Percentiles rank a stretch among this genome's conserved stretches.
Conservation (phyloP, 352 stramenopile genomes). For the Sclerospora graminicola region DNA sequence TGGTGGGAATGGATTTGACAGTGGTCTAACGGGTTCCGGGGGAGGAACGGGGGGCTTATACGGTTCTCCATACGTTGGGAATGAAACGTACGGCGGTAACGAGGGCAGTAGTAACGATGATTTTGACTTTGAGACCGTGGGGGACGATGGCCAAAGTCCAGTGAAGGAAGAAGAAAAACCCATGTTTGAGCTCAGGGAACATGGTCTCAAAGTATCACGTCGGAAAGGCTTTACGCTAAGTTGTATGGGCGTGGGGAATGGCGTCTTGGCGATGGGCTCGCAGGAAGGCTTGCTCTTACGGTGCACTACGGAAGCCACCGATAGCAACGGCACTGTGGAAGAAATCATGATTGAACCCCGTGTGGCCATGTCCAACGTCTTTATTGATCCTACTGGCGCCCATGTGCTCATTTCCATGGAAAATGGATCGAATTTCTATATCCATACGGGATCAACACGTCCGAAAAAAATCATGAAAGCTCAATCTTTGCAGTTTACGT, state of each 20-base stretch:
- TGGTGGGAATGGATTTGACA: slow-evolving; percentile 6
- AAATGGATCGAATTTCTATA: slow-evolving; percentile 82
- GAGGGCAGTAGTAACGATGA: slow-evolving; percentile 45
- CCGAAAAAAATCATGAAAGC: slow-evolving; percentile 85
- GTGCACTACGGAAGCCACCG: slow-evolving; percentile 68
- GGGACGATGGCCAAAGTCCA: slow-evolving; percentile 23
- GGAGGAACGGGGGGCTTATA: slow-evolving; percentile 12
- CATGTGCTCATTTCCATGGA: slow-evolving; percentile 83
- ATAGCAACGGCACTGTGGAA: slow-evolving; percentile 58
- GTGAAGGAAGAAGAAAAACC: slow-evolving; percentile 62
- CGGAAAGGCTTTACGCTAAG: slow-evolving; percentile 80
- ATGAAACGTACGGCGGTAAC: slow-evolving; percentile 6
- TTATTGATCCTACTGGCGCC: slow-evolving; percentile 71
- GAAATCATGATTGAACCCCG: slow-evolving; percentile 87
- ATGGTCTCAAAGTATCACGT: slow-evolving; percentile 75
- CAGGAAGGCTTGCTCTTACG: slow-evolving; percentile 73
- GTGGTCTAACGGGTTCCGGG: background rate
- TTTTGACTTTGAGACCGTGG: slow-evolving; percentile 67
- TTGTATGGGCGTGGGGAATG: slow-evolving; percentile 73
- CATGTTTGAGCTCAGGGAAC: slow-evolving; percentile 83
- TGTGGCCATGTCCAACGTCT: slow-evolving; percentile 71
- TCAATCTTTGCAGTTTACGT: slow-evolving; percentile 61
- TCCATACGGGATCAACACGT: slow-evolving; percentile 60
- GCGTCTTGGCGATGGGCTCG: slow-evolving; percentile 72
- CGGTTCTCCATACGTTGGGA: slow-evolving; percentile 30